Base-by-base conservation (phyloP, 2,329 filamentous ascomycete genomes). In the Penicillium decumbens region DNA sequence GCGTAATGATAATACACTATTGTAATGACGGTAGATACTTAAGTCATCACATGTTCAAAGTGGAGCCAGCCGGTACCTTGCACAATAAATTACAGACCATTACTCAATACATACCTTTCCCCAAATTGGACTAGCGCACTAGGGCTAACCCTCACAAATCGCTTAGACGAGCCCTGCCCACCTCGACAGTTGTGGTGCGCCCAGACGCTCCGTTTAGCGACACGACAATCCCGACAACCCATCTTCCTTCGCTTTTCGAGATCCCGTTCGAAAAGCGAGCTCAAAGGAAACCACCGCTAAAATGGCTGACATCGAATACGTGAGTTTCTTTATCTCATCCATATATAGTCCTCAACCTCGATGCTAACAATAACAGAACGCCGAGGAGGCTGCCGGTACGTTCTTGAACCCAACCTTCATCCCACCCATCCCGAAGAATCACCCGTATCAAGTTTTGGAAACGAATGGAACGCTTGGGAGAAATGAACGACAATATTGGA, bases 231-330 rank as follows among this genome's bases (percentile, higher is more conserved):
- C 59, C 66, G 63, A 64, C 60, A 66, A 66, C 60, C 60, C 56
- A 65, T 64, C 57, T 61, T 66, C 63, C 61, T 68, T 72, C 70
- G 72, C 69, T 73, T 74, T 74, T 73, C 71, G 69, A 73, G 65
- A 65, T 51, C 57, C 57, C 65, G 63, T 65, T 71, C 72, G 71
- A 64, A 69, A 72, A 70, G 73, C 71, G 69, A 67, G 63, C 64
- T 62, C 57, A 62, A 68, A 68, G 72, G 66, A 69, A 69, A 67
- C 59, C 66, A 64, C 74, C 75, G 78, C 79, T 81, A 87, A 74
- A 79, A 92, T 92, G 88, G 88, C 88, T 84, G 88, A 92, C 82
- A 73, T 77, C 69, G 86, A 90, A 80, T 93, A 93, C 80, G 88
- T 91, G 81, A 77, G 87, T 87, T 20, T 18, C 20, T 37, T 6